Evolutionary conservation across 2,329 filamentous ascomycete genomes (phyloP), one percentile per base, ranked within the genome.

Genomic region (Sarocladium kiliense): DNA sequence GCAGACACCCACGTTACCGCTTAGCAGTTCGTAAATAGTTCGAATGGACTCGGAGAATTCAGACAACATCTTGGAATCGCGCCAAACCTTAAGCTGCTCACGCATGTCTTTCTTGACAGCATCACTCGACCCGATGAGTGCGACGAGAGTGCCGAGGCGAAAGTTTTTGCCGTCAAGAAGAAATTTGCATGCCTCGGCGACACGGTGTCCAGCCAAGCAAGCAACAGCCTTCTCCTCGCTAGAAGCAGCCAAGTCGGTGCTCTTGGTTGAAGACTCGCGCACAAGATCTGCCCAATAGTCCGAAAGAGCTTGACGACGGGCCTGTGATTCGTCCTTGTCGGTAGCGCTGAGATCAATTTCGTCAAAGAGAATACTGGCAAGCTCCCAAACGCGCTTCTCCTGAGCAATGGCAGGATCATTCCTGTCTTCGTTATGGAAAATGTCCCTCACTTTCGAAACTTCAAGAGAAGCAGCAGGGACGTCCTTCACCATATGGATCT

Each of bases 341-440:
- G 74, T 50, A 10, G 21, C 32, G 11, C 21, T 23, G 25, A 19
- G 14, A 2, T 58, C 74, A 11, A 84, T 59, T n/a, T 85, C 77
- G 60, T 96, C 91, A 65, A 96, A 99, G 3, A 99, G 79, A 36
- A 97, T 86, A 56, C 89, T 88, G 1, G 90, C 87, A 34, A 99
- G 77, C 58, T 90, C 82, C 94, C 95, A 99, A 1, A 94, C 84
- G 14, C 84, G 77, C 64, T 85, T 83, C 70, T 95, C 90, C 56
- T 90, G 82, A 19, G 74, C 69, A 54, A 70, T 76, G 21, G 76
- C 76, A 16, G 74, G 71, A 59, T 74, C 69, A 19, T 67, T 72
- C 61, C 68, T 64, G 37, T 72, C 71, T 45, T 71, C 71, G 39
- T 69, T 69, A 57, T 71, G 75, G 59, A 73, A 77, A 18, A 74